These are phyloP conservation scores for Myxozyma mucilagina DNA, from an alignment of 805 yeast genomes.

Conservation along the genomic window DNA sequence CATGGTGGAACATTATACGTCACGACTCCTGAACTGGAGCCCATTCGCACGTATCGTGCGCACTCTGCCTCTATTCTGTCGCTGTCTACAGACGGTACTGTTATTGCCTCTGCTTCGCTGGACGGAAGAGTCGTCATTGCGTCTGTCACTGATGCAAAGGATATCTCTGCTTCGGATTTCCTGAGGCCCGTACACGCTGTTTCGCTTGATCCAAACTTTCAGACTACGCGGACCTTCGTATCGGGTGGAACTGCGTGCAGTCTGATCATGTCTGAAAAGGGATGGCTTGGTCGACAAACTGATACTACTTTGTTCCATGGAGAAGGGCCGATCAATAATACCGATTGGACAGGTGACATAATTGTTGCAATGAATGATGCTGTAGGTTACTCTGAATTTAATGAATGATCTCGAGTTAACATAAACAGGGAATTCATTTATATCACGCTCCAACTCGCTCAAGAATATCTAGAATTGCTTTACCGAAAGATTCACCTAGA, in stretches of 20 bases:
- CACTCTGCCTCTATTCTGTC: constrained; percentile 83
- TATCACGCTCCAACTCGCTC: constrained; percentile 57
- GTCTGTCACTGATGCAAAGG: constrained; percentile 59
- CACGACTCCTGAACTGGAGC: constrained; percentile 56
- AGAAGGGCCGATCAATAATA: constrained; percentile 68
- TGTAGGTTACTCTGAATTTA: constrained; percentile 52
- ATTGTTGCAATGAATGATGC: constrained; percentile 80
- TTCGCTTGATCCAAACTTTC: constrained; percentile 71
- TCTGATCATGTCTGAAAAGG: constrained; percentile 67
- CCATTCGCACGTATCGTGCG: constrained; percentile 73
- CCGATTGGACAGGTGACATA: constrained; percentile 63
- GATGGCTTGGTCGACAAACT: constrained; percentile 82
- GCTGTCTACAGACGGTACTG: constrained; percentile 67
- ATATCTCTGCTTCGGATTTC: constrained; percentile 74
- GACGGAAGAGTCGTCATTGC: constrained; percentile 90
- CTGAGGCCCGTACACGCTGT: constrained; percentile 88
- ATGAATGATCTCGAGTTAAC: constrained; percentile 29
- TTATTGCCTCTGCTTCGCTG: constrained; percentile 84
- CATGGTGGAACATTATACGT: constrained; percentile 83
- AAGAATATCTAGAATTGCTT: constrained; percentile 52
- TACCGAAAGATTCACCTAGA: constrained; percentile 58
- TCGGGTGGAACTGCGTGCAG: constrained; percentile 92
- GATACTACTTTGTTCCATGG: constrained; percentile 65
- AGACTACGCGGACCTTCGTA: constrained; percentile 61
- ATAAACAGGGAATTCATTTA: constrained; percentile 40